Evolutionary conservation across 2,329 filamentous ascomycete genomes (phyloP), one percentile per base, ranked within the genome.

Genomic region (Exophiala dermatitidis): DNA sequence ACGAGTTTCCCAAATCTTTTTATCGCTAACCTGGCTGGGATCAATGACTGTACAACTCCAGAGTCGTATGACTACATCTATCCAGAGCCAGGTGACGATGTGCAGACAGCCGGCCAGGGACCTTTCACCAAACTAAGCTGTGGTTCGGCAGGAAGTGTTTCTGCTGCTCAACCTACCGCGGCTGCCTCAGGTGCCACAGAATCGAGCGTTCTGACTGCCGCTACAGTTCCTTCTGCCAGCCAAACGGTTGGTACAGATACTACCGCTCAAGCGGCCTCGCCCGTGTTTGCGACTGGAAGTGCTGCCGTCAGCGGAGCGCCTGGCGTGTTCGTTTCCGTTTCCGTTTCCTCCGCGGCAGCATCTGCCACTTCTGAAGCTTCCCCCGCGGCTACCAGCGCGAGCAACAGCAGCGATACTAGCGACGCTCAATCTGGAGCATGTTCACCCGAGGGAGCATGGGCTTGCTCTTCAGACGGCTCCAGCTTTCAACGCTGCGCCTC

Each of bases 1-100:
- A 58, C 58, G 31, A 79, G 48, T 7, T 83, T 94, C 8, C 88
- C 89, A 0, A 74, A 83, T 53, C 85, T 94, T 81, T 84, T 90
- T 50, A 77, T 84, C 0, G 84, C 86, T 63, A 94, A 93, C 70
- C 72, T 90, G 55, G 68, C 65, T 4, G 63, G 60, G 19, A 64
- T 59, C 46, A 76, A 77, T 53, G 70, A 69, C 38, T 89, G 85
- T 70, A 65, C 47, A 0, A 85, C 82, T 8, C 64, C 62, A 0
- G 78, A 82, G 37, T 65, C 66, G 10, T 65, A 71, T 2, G 82
- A 89, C 61, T 74, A 86, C 57, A 67, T 73, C n/a, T 91, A 84
- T 73, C 84, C 85, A 5, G 72, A 86, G 60, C 79, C 86, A 0
- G 88, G 88, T 46, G 57, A 73, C 0, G 77, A 75, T 2, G 73